phyloP scores from a whole-genome alignment of 1,139 yeast genomes.

The Lodderomyces beijingensis region DNA sequence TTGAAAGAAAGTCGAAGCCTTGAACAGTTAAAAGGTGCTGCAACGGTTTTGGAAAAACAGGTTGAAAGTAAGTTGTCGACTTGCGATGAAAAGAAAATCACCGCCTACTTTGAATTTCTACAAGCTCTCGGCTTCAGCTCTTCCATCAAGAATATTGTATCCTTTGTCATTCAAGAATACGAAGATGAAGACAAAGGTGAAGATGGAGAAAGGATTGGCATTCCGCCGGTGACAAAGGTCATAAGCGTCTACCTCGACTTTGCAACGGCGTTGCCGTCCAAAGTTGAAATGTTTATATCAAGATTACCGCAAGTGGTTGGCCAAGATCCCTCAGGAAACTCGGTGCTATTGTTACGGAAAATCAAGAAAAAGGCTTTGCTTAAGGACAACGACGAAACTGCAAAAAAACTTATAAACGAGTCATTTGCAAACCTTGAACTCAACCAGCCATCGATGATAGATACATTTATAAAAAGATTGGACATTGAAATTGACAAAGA shows the following conservation, averaged over 20 bases:
- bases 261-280: background rate
- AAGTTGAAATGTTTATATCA: background rate
- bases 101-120: background rate
- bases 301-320: background rate
- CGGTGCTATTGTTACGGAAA: background rate
- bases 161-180: background rate
- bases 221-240: background rate
- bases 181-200: no score
- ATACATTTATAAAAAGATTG: slow-evolving; percentile 11
- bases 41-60: no score
- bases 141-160: background rate
- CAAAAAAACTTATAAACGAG: slow-evolving; percentile 25
- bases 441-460: slow-evolving; percentile 11
- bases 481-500: slow-evolving; percentile 6
- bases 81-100: background rate
- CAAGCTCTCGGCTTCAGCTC: background rate
- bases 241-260: slow-evolving; percentile 1
- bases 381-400: slow-evolving; percentile 6
- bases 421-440: slow-evolving; percentile 3
- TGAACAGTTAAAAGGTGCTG: background rate
- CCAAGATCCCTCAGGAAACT: background rate
- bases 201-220: background rate
- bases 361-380: slow-evolving; percentile 1
- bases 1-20: background rate
- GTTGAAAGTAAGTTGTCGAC: no score